Conservation (phyloP, 306 rosid genomes). For the Cucurbita argyrosperma region DNA sequence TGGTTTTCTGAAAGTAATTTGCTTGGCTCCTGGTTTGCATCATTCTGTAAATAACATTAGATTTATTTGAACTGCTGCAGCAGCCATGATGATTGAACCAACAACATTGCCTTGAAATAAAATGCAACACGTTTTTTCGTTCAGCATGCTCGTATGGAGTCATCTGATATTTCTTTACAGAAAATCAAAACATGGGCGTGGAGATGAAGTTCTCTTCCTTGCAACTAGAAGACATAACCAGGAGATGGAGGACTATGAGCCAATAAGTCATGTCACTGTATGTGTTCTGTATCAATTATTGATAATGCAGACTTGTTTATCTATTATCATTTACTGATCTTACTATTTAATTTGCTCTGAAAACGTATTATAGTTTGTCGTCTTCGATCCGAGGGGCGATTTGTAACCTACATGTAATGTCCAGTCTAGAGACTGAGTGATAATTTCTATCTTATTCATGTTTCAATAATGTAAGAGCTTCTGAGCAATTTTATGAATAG, state of each 20-base stretch:
- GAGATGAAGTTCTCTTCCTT: not conserved
- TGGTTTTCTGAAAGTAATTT: not conserved
- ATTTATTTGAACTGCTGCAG: not conserved
- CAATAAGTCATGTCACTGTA: not conserved
- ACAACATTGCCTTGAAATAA: constrained; percentile 4
- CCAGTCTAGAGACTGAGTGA: not conserved
- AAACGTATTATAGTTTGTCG: not conserved
- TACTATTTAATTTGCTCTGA: not conserved
- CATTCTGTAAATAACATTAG: not conserved
- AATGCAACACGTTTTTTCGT: not conserved
- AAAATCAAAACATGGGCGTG: not conserved
- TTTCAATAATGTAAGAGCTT: not conserved
- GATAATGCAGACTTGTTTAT: not conserved
- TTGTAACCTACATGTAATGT: not conserved
- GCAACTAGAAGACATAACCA: not conserved
- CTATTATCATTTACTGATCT: not conserved
- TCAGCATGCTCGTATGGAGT: not conserved
- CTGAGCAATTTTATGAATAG: not conserved
- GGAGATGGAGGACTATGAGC: constrained; percentile 4
- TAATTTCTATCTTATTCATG: not conserved
- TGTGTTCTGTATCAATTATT: not conserved
- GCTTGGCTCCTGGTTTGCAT: not conserved
- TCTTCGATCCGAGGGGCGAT: not conserved
- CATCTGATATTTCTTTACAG: not conserved
- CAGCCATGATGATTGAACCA: not conserved